phyloP scores from a whole-genome alignment of 2,329 filamentous ascomycete genomes.

The Aspergillus intermedius region DNA sequence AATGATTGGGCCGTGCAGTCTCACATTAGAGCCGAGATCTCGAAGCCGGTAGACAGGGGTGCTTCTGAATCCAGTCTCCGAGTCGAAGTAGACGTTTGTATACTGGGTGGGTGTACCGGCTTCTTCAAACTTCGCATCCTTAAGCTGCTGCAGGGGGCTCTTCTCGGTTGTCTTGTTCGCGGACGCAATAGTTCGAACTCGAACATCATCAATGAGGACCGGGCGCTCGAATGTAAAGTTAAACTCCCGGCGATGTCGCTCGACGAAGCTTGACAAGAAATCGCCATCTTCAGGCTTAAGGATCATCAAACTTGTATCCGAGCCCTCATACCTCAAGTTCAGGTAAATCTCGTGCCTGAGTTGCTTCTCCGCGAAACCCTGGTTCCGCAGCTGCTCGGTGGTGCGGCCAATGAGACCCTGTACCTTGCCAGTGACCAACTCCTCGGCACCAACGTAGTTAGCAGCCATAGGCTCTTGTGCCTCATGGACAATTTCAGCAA shows the following conservation, averaged over 20 bases:
- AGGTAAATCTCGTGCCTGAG: conserved; percentile 42
- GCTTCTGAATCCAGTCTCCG: conserved; percentile 19
- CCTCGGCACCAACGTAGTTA: conserved; percentile 41
- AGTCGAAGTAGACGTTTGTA: conserved; percentile 32
- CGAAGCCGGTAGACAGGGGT: conserved; percentile 33
- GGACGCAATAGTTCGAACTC: conserved; percentile 75
- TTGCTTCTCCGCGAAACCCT: conserved; percentile 38
- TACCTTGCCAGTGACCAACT: conserved; percentile 60
- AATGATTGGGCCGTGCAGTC: conserved; percentile 63
- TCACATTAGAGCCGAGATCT: conserved; percentile 26
- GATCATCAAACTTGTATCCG: conserved; percentile 46
- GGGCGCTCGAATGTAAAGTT: conserved; percentile 81
- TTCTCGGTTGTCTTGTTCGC: conserved; percentile 55
- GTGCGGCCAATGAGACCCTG: conserved; percentile 61
- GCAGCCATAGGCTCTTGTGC: conserved; percentile 57
- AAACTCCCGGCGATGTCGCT: conserved; percentile 85
- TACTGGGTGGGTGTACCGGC: conserved; percentile 48
- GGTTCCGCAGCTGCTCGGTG: conserved; percentile 31
- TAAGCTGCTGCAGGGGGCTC: conserved; percentile 63
- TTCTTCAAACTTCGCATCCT: conserved; percentile 46
- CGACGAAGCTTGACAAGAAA: conserved; percentile 74
- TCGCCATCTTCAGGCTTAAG: conserved; percentile 60
- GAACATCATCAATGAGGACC: conserved; percentile 82
- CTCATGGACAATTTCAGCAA: conserved; percentile 90
- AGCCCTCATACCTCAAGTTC: conserved; percentile 46